phyloP scores from a whole-genome alignment of 2,329 filamentous ascomycete genomes.

The Aspergillus luchuensis region DNA sequence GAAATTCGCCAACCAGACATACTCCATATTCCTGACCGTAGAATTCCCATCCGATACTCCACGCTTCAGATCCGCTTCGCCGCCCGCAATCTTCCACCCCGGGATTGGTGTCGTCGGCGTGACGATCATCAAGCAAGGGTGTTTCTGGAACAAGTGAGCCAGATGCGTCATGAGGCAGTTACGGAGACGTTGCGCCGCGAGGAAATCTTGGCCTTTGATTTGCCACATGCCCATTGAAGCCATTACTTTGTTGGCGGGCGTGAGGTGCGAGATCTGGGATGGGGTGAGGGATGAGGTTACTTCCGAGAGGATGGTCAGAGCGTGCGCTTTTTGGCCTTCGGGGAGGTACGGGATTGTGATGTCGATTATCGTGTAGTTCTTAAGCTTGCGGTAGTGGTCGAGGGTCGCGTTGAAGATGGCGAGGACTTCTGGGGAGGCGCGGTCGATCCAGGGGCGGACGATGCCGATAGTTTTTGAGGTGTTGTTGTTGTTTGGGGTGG shows the following conservation, averaged over 20 bases:
- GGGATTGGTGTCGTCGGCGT: conserved; percentile 75
- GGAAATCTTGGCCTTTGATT: conserved; percentile 68
- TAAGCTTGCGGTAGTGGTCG: conserved; percentile 49
- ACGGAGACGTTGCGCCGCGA: conserved; percentile 73
- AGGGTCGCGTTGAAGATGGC: conserved; percentile 64
- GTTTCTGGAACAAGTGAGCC: conserved; percentile 65
- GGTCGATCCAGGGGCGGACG: conserved; percentile 68
- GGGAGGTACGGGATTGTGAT: conserved; percentile 60
- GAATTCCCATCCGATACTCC: conserved; percentile 74
- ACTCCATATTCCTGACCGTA: conserved; percentile 78
- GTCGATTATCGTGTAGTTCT: conserved; percentile 48
- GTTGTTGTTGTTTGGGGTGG: conserved; percentile 38
- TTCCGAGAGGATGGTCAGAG: conserved; percentile 75
- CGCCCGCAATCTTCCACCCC: conserved; percentile 67
- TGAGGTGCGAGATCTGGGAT: conserved; percentile 59
- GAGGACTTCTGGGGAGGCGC: conserved; percentile 65
- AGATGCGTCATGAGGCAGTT: conserved; percentile 78
- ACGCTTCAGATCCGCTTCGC: conserved; percentile 58
- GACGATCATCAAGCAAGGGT: conserved; percentile 77
- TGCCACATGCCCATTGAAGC: conserved; percentile 63
- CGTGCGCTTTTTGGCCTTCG: conserved; percentile 75
- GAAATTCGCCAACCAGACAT: conserved; percentile 82
- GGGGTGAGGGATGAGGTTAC: conserved; percentile 56
- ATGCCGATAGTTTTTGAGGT: conserved; percentile 63
- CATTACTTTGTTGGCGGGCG: conserved; percentile 69